Base-by-base conservation (phyloP, 176 grass and related monocot genomes). In the Ananas comosus region DNA sequence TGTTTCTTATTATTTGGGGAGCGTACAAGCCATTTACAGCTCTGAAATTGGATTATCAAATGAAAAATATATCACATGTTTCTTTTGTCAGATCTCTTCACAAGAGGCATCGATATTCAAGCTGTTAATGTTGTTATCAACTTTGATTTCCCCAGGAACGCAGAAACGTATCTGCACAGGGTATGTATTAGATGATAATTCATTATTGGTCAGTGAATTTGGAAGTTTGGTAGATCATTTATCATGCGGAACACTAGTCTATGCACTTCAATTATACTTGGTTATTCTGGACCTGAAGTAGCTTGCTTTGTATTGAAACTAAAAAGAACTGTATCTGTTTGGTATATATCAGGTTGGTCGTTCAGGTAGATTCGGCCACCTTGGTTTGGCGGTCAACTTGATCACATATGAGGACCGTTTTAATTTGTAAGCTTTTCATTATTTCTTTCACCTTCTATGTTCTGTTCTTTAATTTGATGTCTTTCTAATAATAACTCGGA, bases 71-170 rank as follows among this genome's bases (percentile, higher is more conserved):
- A 52, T 64, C 3, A 49, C 22, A 50, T 24, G 11, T 74, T 50
- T 64, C 9, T 3, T 8, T 48, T 23, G 8, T 18, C 71, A 96
- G 91, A 96, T 86, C 87, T 96, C 6, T 96, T 96, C 70, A 96
- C 91, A n/a, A 90, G 91, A 78, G 91, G 91, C 58, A 96, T 96
- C 80, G 91, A 96, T 71, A 96, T 96, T 52, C 91, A 96, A 73
- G 91, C 91, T 67, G 91, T 96, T 51, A 96, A 96, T 83, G 91
- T 96, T 74, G 91, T 96, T 53, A 88, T 96, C 66, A 96, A 96
- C 69, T 96, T 96, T 85, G 91, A 96, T 76, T 96, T 96, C 64
- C 91, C 91, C 10, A 96, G 85, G 65, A 96, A 84, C 18, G 75
- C 91, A 1, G 91, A 96, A 71, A 96, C 91, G 67, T 96, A 96